These are phyloP conservation scores for Vigna unguiculata DNA, from an alignment of 306 rosid genomes.

Conservation along the genomic window DNA sequence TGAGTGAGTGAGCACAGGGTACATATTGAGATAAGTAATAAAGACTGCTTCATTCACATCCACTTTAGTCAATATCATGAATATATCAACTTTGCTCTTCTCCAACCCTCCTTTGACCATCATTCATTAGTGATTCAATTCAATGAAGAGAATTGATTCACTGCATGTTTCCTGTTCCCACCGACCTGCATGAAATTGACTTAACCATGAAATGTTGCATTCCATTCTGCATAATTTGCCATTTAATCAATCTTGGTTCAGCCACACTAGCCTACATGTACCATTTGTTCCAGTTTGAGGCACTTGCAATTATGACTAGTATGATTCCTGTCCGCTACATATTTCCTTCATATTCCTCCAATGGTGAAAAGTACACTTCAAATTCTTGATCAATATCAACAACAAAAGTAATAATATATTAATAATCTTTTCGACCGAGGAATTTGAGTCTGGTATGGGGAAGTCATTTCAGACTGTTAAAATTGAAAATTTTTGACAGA, in stretches of 20 bases:
- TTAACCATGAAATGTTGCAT: constrained; percentile 25
- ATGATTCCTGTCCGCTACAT: not conserved
- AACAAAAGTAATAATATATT: no score
- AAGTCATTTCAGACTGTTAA: constrained; percentile 29
- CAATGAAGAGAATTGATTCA: constrained; percentile 22
- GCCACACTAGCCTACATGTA: not conserved
- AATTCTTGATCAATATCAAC: not conserved
- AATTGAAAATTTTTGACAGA: constrained; percentile 17
- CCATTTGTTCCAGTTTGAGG: not conserved
- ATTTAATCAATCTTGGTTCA: not conserved
- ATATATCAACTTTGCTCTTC: constrained; percentile 5
- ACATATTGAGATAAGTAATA: not conserved
- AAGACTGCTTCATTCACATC: not conserved
- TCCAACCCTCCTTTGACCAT: constrained; percentile 10
- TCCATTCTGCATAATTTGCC: not conserved
- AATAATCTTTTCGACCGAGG: not conserved
- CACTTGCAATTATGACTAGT: not conserved
- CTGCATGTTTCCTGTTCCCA: constrained; percentile 29
- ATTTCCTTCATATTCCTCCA: not conserved
- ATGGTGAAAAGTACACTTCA: not conserved
- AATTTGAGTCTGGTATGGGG: constrained; percentile 9
- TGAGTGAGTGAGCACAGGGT: constrained; percentile 6
- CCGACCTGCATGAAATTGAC: constrained; percentile 47
- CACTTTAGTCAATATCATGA: constrained; percentile 10
- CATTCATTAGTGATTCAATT: constrained; percentile 23